Evolutionary conservation across 495 filamentous ascomycete genomes (phyloP), one percentile per base, ranked within the genome.

Genomic region (Penicillium coffeae): DNA sequence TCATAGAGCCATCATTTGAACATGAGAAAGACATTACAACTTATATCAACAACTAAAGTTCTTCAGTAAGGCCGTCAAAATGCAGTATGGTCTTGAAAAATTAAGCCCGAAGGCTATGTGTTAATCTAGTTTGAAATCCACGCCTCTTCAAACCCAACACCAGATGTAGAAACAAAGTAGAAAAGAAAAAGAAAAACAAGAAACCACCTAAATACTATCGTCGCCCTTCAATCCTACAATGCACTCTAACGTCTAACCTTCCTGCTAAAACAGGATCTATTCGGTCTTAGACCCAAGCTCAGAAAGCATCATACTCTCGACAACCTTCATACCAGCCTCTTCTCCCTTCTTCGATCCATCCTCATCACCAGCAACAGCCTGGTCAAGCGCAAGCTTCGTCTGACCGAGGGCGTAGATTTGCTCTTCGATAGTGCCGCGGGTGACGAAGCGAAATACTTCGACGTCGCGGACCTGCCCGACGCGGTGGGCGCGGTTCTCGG

Each of bases 401-500:
- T 92, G 80, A 12, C 93, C 92, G 0, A 96, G 77, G 14, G 85
- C 83, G 59, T 89, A 83, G 20, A 98, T 95, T 45, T 95, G 86
- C 66, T 96, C 89, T 64, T 98, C 93, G 40, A 98, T 87, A 0
- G 92, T 95, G 46, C 79, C 84, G 42, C 77, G 78, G 2, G 86
- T 90, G 46, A 98, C 85, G 5, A 98, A 75, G 37, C 88, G 77
- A 42, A 86, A 71, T 41, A 98, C 84, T 58, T 97, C 93, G 2
- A 98, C 93, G 14, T 90, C 86, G 20, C 87, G 71, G 8, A 77
- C 90, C 65, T 98, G 93, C 1, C 93, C 94, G 9, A 98, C 88
- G 3, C 93, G 83, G 70, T 98, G 93, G 1, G 93, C 93, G 15
- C 93, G 87, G 61, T 98, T 96, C 69, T 96, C 91, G 0, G 93